Evolutionary conservation across 495 filamentous ascomycete genomes (phyloP), one percentile per base, ranked within the genome.

Genomic region (Saxophila tyrrhenica): DNA sequence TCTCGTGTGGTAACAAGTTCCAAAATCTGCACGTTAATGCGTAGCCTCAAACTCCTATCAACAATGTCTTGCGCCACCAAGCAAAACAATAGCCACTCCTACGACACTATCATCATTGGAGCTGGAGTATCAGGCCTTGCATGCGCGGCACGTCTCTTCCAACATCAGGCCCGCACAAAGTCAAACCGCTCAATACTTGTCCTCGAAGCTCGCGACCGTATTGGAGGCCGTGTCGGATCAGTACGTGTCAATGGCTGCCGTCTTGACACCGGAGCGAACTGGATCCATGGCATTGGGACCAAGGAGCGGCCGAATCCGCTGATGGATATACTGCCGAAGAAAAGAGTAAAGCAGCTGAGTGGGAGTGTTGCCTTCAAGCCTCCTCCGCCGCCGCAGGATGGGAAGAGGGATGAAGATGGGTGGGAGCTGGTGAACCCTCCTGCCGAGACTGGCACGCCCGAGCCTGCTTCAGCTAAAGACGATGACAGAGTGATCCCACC

Each of bases 321-420:
- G 47, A 48, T 60, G 52, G 24, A 52, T 9, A 49, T 60, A 2
- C 35, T 60, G 39, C 57, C 52, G 22, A 38, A 55, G 20, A 55
- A 60, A 48, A 22, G 35, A 25, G 39, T 45, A 16, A 13, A 48
- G 29, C 17, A 50, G 25, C 44, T 58, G 1, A 11, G 24, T 25
- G 50, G 56, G 20, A 54, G 13, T 16, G 56, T 58, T 15, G 44
- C 45, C 3, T 58, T 58, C 25, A 38, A 41, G 3, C 25, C 39
- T n/a, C 38, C 54, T 20, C 16, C 38, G 25, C 19, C 24, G 24
- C 13, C 8, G 21, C 16, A 39, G 8, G 11, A n/a, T 11, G 39
- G 2, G n/a, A n/a, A 48, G 51, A 35, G 17, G 2, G 46, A 63
- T 61, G 38, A 64, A 54, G 55, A 67, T 58, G 22, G 63, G 61